Evolutionary conservation across 1,284 basidiomycete species (phyloP), one percentile per base, ranked within the genome.

Genomic region (Trametes pubescens): DNA sequence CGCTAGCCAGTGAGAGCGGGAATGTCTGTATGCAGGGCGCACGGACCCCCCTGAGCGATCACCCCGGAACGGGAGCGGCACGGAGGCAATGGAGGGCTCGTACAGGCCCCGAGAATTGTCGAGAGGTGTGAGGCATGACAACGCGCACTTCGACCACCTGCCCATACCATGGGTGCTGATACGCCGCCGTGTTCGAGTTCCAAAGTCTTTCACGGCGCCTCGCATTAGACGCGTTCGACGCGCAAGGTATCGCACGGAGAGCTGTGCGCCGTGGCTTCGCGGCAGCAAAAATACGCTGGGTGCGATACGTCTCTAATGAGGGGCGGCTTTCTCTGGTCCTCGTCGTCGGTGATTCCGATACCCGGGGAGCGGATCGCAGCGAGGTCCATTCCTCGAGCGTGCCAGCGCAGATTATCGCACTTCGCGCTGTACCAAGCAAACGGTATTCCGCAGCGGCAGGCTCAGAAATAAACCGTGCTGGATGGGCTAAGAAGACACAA

Each of bases 1-100:
- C 48, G 48, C 54, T 51, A 44, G 29, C 38, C 9, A 29, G 60
- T 44, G 60, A 35, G 52, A 55, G 53, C 59, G 35, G 29, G 37
- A 35, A 21, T 35, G n/a, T 32, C 24, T 34, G 32, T 16, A 21
- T 24, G 29, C 35, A 13, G 49, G 3, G 34, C 51, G 32, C 43
- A 53, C 34, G 51, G 43, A 22, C 29, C 40, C 38, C 43, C 16
- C 18, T 26, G 40, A 24, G 49, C 43, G 48, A 61, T 56, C 40
- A 18, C 16, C 29, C 53, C 60, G 48, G 47, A 38, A 51, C 21
- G 18, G 53, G 32, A n/a, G 29, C 53, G 14, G 37, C 54, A 38
- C 60, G 52, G 18, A 38, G 52, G 52, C 22, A 29, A 54, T 13
- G 32, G 53, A 32, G 53, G 24, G 53, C 40, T 0, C 14, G 13